These are phyloP conservation scores for Arthrobotrys sphaeroides DNA, from an alignment of 2,329 filamentous ascomycete species.

Conservation along the genomic window DNA sequence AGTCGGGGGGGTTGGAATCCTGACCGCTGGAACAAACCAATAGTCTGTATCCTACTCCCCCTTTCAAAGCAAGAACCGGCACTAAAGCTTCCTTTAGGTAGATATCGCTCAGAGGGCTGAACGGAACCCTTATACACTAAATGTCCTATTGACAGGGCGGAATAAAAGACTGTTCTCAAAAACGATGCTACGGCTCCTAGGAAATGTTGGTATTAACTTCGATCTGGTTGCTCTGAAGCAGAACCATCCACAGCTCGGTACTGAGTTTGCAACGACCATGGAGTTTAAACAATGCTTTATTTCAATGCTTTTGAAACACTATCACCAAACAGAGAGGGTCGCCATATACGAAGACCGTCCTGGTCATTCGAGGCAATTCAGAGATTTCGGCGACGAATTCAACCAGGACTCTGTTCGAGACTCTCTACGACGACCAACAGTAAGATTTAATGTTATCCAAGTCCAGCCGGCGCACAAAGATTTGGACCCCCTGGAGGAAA, in stretches of 20 bases:
- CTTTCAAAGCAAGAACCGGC: neutral
- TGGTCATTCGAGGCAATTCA: constrained; percentile 80
- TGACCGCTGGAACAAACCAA: constrained; percentile 38
- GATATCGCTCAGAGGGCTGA: constrained; percentile 6
- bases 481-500: constrained; percentile 80
- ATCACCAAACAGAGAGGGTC: constrained; percentile 71
- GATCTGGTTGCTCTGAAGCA: constrained; percentile 46
- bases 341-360: constrained; percentile 73
- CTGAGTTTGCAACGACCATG: constrained; percentile 81
- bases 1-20: neutral
- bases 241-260: constrained; percentile 15
- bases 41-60: constrained; percentile 6
- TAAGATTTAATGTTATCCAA: constrained; percentile 83
- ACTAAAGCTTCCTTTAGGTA: constrained; percentile 4
- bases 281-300: constrained; percentile 90
- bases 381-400: constrained; percentile 81
- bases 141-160: constrained; percentile 38
- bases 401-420: constrained; percentile 69
- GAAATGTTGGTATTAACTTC: constrained; percentile 19
- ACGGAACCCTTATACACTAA: constrained; percentile 23
- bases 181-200: constrained; percentile 24
- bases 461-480: constrained; percentile 76
- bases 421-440: constrained; percentile 64
- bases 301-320: constrained; percentile 81
- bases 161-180: constrained; percentile 41